These are phyloP conservation scores for Arthroderma sp. DNA, from an alignment of 2,329 filamentous ascomycete genomes.

Conservation along the genomic window DNA sequence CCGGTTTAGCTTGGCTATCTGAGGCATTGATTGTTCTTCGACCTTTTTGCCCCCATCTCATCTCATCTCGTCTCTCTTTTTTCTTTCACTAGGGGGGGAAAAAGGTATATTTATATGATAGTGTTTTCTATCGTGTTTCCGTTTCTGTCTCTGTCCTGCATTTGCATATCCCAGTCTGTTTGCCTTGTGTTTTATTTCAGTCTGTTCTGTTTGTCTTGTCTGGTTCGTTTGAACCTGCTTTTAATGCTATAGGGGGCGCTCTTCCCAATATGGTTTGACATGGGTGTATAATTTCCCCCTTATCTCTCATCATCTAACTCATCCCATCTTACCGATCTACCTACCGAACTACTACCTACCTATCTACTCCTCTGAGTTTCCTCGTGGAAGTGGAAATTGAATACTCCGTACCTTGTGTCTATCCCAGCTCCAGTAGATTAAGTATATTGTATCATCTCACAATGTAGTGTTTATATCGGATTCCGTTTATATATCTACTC, in stretches of 20 bases:
- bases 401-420: not conserved
- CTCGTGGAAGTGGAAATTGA: not conserved
- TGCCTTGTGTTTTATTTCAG: slow-evolving; percentile 1
- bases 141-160: slow-evolving; percentile 4
- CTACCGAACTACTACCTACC: not conserved
- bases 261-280: not conserved
- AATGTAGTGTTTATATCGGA: not conserved
- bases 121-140: slow-evolving; percentile 6
- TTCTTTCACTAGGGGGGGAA: not conserved
- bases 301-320: not conserved
- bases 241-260: not conserved
- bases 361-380: not conserved
- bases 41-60: slow-evolving; percentile 8
- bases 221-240: not conserved
- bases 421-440: not conserved
- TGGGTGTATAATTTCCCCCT: not conserved
- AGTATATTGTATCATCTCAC: not conserved
- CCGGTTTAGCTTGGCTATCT: not conserved
- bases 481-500: not conserved
- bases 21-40: slow-evolving; percentile 6
- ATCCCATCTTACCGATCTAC: not conserved
- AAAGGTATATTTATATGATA: slow-evolving; percentile 12
- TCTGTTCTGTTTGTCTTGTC: slow-evolving; percentile 5
- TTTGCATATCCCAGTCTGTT: slow-evolving; percentile 5
- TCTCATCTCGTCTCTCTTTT: slow-evolving; percentile 4